Base-by-base conservation (phyloP, 23 red algal genomes). In the Rhodosorus marinus region DNA sequence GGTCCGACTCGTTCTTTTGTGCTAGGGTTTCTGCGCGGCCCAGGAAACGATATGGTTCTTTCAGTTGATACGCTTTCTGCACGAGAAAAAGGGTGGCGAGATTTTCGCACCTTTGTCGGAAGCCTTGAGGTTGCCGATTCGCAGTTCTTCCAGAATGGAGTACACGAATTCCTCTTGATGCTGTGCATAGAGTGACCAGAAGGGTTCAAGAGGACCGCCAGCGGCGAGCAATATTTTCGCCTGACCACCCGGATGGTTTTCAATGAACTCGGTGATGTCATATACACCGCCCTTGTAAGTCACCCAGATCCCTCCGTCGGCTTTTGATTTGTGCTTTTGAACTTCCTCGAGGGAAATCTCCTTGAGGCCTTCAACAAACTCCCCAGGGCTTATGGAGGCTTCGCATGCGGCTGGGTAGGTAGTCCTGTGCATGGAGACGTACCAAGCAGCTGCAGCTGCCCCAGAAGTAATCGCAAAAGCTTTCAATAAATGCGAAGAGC, bases 251-350 rank as follows among this genome's bases (percentile, higher is more conserved):
- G 79, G 79, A 47, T 83, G 79, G 19, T 3, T 22, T 9, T 15
- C 79, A 1, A 74, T 54, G 55, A 83, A 83, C 3, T 83, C 79
- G 8, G 79, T 74, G 8, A 83, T 41, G 35, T 83, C 67, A 45
- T 72, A 83, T 6, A 83, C 67, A 28, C 77, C 77, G 29, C 47
- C 15, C 8, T 62, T 52, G 34, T 64, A 82, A 1, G 50, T 58
- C 21, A 82, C 77, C 33, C 47, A 70, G 1, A 81, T 43, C 11
- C 38, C 38, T 11, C 38, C 38, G 17, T 17, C 17, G 11, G 11
- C 11, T 17, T 43, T 43, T 11, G 11, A 11, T 11, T 11, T 43
- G 38, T 43, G 38, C 38, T 43, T 43, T 11, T 11, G 11, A 11
- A 43, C 38, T 43, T 43, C 11, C 11, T 43, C 38, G 38, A 11